Base-by-base conservation (phyloP, 1,139 yeast species). In the Casaregolazyma lundiana region DNA sequence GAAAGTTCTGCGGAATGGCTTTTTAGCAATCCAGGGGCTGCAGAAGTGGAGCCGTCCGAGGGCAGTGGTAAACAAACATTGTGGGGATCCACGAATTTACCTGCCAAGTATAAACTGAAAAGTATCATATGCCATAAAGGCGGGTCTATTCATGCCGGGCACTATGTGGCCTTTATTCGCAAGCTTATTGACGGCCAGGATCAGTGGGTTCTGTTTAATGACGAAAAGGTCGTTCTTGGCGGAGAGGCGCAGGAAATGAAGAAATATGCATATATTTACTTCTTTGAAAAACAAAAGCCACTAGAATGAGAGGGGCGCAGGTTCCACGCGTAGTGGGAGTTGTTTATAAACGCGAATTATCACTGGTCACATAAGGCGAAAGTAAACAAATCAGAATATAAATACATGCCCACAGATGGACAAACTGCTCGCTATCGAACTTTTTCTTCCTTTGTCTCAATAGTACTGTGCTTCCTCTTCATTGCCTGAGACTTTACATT, bases 91-190 rank as follows among this genome's bases (percentile, higher is more conserved):
- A 51, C 59, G 4, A 36, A 55, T 2, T 40, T 53, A 6, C 69
- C 70, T 4, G 67, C 71, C 6, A 51, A 58, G 32, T 92, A 85
- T 61, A 58, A 61, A 13, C 67, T 92, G 39, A 75, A 78, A 46
- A 86, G 88, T 0, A 86, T 88, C 7, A 76, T 92, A 18, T 90
- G 97, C 61, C 99, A 92, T 65, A 92, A 92, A 64, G 99, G 99
- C 8, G 75, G 84, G 0, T 87, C 96, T 16, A 87, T 92, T 1
- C 97, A 92, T 53, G 88, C 97, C 0, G 98, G 98, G 0, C 99
- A 92, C 64, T 92, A 92, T 63, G 97, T 94, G 35, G 90, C 84
- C 0, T 92, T 85, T 59, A 72, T 89, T 40, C 72, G 71, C 46
- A 77, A 77, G 53, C 47, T 62, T 0, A 65, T 72, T 1, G 72